Evolutionary conservation across 2,329 filamentous ascomycete species (phyloP).

Genomic region (Mycosphaerella sp.): DNA sequence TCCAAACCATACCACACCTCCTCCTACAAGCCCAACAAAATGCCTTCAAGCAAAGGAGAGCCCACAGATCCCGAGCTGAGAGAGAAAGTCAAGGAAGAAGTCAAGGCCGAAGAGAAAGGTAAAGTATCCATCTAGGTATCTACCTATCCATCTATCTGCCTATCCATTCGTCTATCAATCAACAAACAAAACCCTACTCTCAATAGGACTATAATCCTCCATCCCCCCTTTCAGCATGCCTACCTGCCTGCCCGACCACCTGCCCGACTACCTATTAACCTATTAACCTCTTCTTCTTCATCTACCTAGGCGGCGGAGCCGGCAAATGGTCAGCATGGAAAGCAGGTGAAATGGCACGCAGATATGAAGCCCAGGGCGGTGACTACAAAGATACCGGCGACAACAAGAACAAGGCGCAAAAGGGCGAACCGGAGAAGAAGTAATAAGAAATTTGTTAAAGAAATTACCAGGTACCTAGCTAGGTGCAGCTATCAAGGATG

Average conservation of each 20-base stretch:
- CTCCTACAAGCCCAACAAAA: constrained; percentile 13
- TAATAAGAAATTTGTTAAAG: background rate
- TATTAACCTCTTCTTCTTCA: background rate
- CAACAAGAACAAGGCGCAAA: constrained; percentile 25
- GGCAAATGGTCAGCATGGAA: constrained; percentile 32
- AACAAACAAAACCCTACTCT: background rate
- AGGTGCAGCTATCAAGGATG: too few relatives aligned
- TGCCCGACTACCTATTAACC: background rate
- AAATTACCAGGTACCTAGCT: too few relatives aligned
- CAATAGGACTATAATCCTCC: too few relatives aligned
- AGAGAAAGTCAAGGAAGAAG: constrained; percentile 32
- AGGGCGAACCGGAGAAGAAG: constrained; percentile 33
- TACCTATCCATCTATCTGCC: background rate
- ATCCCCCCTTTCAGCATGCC: too few relatives aligned
- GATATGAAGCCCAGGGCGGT: constrained; percentile 30
- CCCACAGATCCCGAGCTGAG: constrained; percentile 31
- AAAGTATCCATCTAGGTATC: background rate
- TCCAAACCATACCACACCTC: background rate
- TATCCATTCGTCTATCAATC: background rate
- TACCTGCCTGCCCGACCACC: too few relatives aligned
- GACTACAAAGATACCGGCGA: constrained; percentile 31
- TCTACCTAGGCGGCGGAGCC: constrained; percentile 24
- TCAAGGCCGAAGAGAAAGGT: constrained; percentile 32
- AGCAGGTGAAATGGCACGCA: constrained; percentile 28
- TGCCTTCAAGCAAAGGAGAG: constrained; percentile 32